Evolutionary conservation across 2,329 filamentous ascomycete genomes (phyloP).

Genomic region (Colletotrichum aenigma): DNA sequence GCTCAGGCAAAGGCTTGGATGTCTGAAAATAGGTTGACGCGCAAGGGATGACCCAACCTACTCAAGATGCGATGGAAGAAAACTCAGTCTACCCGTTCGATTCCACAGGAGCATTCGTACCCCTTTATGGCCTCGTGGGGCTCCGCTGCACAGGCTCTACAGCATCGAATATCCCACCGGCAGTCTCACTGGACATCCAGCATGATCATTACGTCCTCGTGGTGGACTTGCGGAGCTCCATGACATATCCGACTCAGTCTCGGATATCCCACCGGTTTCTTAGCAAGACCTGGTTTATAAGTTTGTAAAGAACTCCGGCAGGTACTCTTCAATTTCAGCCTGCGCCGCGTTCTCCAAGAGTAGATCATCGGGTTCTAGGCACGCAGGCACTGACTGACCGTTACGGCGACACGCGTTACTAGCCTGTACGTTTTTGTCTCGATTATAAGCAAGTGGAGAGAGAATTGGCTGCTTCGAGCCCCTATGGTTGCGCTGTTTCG

Average conservation of each 20-base stretch:
- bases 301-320: neutral
- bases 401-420: neutral
- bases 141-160: neutral
- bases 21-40: neutral
- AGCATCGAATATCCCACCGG: neutral
- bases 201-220: neutral
- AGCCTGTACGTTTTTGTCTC: too few relatives aligned
- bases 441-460: neutral
- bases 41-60: neutral
- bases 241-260: accelerated
- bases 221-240: neutral
- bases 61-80: neutral
- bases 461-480: neutral
- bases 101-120: accelerated
- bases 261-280: neutral
- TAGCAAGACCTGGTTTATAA: accelerated
- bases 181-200: neutral
- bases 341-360: accelerated
- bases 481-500: neutral
- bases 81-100: neutral
- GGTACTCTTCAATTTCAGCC: too few relatives aligned
- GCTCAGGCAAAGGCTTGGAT: neutral
- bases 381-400: accelerated
- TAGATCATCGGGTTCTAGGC: neutral
- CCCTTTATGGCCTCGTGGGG: neutral